Conservation (phyloP, 2,329 filamentous ascomycete species). For the Diplodia corticola region DNA sequence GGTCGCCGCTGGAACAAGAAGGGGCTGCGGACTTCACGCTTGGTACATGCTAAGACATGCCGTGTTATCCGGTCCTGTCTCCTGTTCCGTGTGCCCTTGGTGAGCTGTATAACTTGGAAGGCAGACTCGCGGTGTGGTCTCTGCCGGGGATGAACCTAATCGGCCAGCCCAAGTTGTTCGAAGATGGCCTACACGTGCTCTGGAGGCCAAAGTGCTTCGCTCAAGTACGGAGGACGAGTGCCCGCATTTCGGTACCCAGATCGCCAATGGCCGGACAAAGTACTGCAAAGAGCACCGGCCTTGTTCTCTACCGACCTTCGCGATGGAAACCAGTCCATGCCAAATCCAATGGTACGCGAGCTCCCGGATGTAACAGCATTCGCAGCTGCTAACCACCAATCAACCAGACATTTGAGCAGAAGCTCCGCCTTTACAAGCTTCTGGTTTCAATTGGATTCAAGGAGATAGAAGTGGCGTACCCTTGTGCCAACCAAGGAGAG, state of each 20-base stretch:
- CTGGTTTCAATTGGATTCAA: constrained; percentile 97
- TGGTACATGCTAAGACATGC: too few species aligned
- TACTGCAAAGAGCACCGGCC: constrained; percentile 78
- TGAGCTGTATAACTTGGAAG: too few species aligned
- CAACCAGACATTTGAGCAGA: constrained; percentile 88
- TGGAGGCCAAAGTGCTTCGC: constrained; percentile 73
- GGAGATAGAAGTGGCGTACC: constrained; percentile 96
- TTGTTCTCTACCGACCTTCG: constrained; percentile 88
- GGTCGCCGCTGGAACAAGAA: too few species aligned
- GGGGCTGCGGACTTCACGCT: too few species aligned
- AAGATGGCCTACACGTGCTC: too few species aligned
- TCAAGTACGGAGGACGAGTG: constrained; percentile 71
- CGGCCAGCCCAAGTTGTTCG: too few species aligned
- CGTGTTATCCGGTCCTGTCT: too few species aligned
- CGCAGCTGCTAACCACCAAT: too few species aligned
- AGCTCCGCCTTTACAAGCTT: constrained; percentile 84
- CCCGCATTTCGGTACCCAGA: constrained; percentile 68
- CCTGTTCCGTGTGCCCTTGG: too few species aligned
- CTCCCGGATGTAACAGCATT: too few species aligned
- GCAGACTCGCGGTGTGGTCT: too few species aligned
- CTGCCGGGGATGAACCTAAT: too few species aligned
- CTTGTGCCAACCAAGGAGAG: constrained; percentile 89
- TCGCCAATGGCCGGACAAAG: constrained; percentile 79
- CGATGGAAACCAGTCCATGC: constrained; percentile 91
- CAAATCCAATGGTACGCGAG: constrained; percentile 89